Evolutionary conservation across 2,329 filamentous ascomycete genomes (phyloP), one percentile per base, ranked within the genome.

Genomic region (Aspergillus sp.): DNA sequence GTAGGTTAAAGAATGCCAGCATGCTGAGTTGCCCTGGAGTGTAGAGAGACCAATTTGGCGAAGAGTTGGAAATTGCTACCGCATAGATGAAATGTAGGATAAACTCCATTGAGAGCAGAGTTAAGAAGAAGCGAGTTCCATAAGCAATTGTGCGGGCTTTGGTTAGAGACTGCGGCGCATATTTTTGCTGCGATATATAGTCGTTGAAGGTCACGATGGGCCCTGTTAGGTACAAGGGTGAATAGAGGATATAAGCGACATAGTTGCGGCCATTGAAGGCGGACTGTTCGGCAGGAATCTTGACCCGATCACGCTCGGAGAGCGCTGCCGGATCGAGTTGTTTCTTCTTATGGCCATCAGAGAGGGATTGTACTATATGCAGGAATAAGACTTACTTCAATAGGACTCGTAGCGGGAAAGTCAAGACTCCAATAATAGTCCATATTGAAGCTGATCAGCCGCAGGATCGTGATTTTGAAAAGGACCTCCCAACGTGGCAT

Each of bases 191-290:
- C 0, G 90, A 89, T 61, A 98, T 88, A 79, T 95, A 99, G 79
- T 99, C 96, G 76, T 99, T 99, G 80, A 98, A 99, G 12, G 93
- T 98, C 60, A 99, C 73, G 68, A 99, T 96, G 1, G 95, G 95
- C 0, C 95, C 95, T 0, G 93, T 85, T 32, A 99, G 83, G 74
- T 98, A 99, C 1, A 99, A 83, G 0, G 95, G 95, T 2, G 92
- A 91, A 71, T 99, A 99, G 57, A 98, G 84, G 39, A 87, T 80
- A 72, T 97, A 99, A 44, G 90, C 92, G 45, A 97, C 71, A 74
- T 96, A 98, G 75, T 96, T 96, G 62, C 88, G 86, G 76, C 95
- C 91, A 70, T 86, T 77, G 62, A 76, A 99, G 69, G 96, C 89
- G 26, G 78, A 74, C 0, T 83, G 74, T 47, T 85, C 83, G 4